Percentiles rank a stretch among this genome's conserved stretches.
Conservation (phyloP, 306 rosid genomes). For the Fagus crenata region DNA sequence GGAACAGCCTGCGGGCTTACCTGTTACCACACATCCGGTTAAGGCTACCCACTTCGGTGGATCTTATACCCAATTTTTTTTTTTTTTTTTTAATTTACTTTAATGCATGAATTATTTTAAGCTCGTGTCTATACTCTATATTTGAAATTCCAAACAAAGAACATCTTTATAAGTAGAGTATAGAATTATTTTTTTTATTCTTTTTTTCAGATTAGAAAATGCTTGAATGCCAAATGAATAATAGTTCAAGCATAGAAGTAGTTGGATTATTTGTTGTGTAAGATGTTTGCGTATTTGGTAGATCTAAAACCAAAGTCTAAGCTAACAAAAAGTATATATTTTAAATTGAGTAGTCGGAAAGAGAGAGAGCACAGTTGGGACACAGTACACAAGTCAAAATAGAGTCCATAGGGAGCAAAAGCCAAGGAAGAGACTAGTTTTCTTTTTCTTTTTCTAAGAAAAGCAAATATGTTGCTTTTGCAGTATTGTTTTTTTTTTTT, state of each 20-base stretch:
- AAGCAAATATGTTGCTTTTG: conserved; percentile 43
- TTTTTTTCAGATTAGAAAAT: too few species aligned
- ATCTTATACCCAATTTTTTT: not conserved
- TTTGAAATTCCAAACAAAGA: too few species aligned
- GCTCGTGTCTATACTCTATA: too few species aligned
- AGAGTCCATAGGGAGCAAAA: conserved; percentile 52
- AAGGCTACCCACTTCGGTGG: conserved; percentile 24
- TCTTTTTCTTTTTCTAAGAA: conserved; percentile 43
- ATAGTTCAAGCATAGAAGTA: not conserved
- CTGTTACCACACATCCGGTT: conserved; percentile 29
- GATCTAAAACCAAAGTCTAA: conserved; percentile 58
- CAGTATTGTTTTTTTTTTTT: not conserved
- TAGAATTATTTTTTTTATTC: too few species aligned
- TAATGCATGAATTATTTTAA: not conserved
- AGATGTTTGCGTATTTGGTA: conserved; percentile 48
- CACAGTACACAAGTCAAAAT: conserved; percentile 50
- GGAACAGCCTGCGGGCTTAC: not conserved
- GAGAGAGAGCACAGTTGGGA: conserved; percentile 2
- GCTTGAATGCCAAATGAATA: too few species aligned
- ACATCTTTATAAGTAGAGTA: too few species aligned
- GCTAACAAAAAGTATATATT: conserved; percentile 29
- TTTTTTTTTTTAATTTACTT: not conserved
- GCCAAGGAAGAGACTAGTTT: conserved; percentile 33
- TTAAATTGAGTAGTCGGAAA: conserved; percentile 1
- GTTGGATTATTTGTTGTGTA: conserved; percentile 2